phyloP scores from a whole-genome alignment of 1,284 basidiomycete genomes.

The Chondrostereum purpureum region DNA sequence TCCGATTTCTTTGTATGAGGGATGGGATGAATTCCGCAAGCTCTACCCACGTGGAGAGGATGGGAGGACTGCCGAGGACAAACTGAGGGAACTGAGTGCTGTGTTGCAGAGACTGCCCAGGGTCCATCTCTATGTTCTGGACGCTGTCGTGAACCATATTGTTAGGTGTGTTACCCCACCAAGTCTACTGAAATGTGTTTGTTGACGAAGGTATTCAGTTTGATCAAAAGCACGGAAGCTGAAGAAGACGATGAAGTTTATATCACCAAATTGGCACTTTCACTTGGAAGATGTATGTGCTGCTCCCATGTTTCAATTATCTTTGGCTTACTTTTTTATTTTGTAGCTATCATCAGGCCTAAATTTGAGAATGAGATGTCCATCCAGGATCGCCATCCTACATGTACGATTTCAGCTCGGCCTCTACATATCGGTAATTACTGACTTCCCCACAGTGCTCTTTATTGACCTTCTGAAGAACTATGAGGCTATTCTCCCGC shows the following conservation, averaged over 20 bases:
- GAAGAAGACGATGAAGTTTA: slow-evolving; percentile 74
- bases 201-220: slow-evolving; percentile 28
- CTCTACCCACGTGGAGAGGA: slow-evolving; percentile 69
- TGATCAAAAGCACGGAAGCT: slow-evolving; percentile 63
- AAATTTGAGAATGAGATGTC: slow-evolving; percentile 77
- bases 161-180: slow-evolving; percentile 47
- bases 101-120: slow-evolving; percentile 73
- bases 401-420: slow-evolving; percentile 37
- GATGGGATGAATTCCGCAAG: slow-evolving; percentile 84
- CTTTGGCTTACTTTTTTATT: not conserved
- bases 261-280: slow-evolving; percentile 80
- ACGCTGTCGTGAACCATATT: slow-evolving; percentile 75
- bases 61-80: slow-evolving; percentile 47
- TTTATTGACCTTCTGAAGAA: slow-evolving; percentile 81
- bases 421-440: not conserved
- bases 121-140: slow-evolving; percentile 78
- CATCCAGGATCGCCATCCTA: slow-evolving; percentile 81
- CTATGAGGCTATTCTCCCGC: slow-evolving; percentile 73
- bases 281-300: slow-evolving; percentile 75
- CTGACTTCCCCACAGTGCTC: slow-evolving; percentile 39
- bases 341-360: slow-evolving; percentile 73
- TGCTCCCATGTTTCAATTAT: not conserved
- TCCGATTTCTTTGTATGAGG: slow-evolving; percentile 76
- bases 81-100: slow-evolving; percentile 60
- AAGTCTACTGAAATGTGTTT: slow-evolving; percentile 1